phyloP scores from a whole-genome alignment of 2,329 filamentous ascomycete genomes.

The Xylaria sp. region DNA sequence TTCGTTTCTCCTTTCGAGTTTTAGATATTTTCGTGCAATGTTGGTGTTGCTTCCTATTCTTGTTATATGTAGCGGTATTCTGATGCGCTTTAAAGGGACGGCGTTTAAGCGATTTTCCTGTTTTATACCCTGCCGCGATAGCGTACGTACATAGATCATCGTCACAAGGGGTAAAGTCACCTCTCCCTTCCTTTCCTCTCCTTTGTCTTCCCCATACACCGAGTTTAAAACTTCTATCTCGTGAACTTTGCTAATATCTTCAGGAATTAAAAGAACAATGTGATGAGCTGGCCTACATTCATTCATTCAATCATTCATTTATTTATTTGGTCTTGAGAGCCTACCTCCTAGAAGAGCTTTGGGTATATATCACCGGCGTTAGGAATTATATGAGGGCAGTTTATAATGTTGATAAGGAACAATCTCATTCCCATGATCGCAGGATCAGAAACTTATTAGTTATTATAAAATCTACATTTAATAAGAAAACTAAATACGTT shows the following conservation, averaged over 20 bases:
- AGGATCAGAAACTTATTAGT: neutral
- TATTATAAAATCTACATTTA: no score
- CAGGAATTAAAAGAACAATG: conserved; percentile 27
- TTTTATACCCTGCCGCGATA: neutral
- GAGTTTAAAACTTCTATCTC: neutral
- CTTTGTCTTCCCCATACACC: neutral
- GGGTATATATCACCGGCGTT: conserved; percentile 16
- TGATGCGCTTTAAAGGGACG: conserved; percentile 35
- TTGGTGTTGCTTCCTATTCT: neutral
- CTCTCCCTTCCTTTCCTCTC: neutral
- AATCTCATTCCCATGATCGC: neutral
- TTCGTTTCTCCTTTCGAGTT: neutral
- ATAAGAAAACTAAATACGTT: no score
- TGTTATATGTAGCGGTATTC: conserved; percentile 11
- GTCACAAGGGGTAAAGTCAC: conserved; percentile 18
- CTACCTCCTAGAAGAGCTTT: neutral
- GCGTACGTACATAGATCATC: neutral
- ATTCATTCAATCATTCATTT: no score
- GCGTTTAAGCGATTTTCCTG: conserved; percentile 29
- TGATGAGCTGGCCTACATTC: conserved; percentile 6
- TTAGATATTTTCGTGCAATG: neutral
- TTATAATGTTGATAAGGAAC: neutral
- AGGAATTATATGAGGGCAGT: neutral
- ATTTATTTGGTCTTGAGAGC: neutral
- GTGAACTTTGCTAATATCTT: conserved; percentile 8